Conservation (phyloP, 1,284 basidiomycete species). For the Ceratobasidium sp. region DNA sequence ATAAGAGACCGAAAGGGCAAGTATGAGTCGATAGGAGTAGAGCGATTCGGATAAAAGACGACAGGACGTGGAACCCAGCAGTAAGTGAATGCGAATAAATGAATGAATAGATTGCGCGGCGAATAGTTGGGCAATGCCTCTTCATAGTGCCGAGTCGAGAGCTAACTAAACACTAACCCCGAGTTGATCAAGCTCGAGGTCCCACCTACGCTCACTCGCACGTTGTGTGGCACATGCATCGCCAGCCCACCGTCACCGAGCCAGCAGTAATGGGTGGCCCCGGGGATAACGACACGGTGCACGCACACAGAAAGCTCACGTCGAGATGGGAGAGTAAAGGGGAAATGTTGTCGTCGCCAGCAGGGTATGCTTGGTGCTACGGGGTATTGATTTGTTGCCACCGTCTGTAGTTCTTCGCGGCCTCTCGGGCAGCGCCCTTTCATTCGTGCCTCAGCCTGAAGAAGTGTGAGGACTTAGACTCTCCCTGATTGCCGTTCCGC, state of each 20-base stretch:
- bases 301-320: neutral
- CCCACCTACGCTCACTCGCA: neutral
- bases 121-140: neutral
- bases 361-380: slow-evolving; percentile 3
- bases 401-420: neutral
- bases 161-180: neutral
- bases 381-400: neutral
- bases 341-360: neutral
- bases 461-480: neutral
- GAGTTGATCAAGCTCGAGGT: neutral
- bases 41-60: no score
- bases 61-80: no score
- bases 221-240: neutral
- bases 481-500: neutral
- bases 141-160: neutral
- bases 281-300: neutral
- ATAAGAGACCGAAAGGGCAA: no score
- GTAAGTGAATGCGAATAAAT: no score
- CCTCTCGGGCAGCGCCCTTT: neutral
- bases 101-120: neutral
- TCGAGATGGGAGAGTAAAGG: neutral
- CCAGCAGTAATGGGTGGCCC: neutral
- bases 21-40: no score
- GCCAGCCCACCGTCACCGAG: neutral
- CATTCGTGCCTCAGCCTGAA: neutral